Conservation (phyloP, 805 yeast species). For the Komagataella mondaviorum region DNA sequence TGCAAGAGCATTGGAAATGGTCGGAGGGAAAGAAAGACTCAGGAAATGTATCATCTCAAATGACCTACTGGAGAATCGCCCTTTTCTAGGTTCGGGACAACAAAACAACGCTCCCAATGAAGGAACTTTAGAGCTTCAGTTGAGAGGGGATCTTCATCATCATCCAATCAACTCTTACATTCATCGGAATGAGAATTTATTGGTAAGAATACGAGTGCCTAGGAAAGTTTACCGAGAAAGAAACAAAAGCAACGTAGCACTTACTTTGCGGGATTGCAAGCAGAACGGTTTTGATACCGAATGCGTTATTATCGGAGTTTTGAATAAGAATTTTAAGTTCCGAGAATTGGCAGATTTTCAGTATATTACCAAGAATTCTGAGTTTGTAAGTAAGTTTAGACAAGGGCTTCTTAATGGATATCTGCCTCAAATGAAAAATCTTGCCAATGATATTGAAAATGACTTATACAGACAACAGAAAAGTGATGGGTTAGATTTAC, state of each 20-base stretch:
- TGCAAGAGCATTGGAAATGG: slow-evolving; percentile 49
- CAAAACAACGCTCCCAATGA: neutral
- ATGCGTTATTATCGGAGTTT: slow-evolving; percentile 50
- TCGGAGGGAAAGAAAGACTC: slow-evolving; percentile 46
- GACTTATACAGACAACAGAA: slow-evolving; percentile 5
- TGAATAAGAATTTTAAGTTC: slow-evolving; percentile 60
- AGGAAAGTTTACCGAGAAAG: slow-evolving; percentile 18
- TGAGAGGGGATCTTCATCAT: neutral
- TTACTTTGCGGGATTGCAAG: slow-evolving; percentile 25
- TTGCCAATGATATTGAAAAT: slow-evolving; percentile 16
- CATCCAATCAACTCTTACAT: neutral
- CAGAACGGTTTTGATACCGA: slow-evolving; percentile 17
- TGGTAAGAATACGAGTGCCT: neutral
- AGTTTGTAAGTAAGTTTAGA: slow-evolving; percentile 26
- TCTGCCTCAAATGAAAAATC: slow-evolving; percentile 23
- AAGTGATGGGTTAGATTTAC: slow-evolving; percentile 39
- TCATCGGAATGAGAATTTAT: neutral
- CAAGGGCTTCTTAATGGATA: slow-evolving; percentile 28
- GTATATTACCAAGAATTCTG: slow-evolving; percentile 43
- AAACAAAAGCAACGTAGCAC: slow-evolving; percentile 26
- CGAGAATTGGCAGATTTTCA: slow-evolving; percentile 87
- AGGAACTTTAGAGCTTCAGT: neutral
- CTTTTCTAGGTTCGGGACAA: neutral
- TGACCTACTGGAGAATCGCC: neutral
- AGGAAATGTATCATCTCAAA: slow-evolving; percentile 22